Conservation (phyloP, 805 yeast genomes). For the Starmerella bacillaris region DNA sequence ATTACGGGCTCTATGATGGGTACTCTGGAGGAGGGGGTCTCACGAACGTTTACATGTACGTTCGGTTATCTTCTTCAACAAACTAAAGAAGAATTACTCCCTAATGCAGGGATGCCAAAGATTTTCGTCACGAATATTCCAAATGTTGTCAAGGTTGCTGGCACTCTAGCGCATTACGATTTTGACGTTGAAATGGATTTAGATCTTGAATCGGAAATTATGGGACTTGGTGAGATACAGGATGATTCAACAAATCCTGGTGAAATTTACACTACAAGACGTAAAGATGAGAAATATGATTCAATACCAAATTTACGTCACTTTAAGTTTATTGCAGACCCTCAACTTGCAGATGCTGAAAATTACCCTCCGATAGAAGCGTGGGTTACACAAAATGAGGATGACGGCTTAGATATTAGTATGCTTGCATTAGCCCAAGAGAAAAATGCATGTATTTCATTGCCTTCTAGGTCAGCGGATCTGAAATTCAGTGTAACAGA, state of each 20-base stretch:
- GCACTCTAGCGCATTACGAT: constrained; percentile 15
- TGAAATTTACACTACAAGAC: constrained; percentile 5
- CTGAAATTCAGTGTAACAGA: constrained; percentile 27
- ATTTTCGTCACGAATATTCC: constrained; percentile 10
- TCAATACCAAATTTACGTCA: constrained; percentile 6
- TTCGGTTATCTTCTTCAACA: constrained; percentile 20
- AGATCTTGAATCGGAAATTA: neutral
- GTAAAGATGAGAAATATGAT: constrained; percentile 4
- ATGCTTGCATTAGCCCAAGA: constrained; percentile 32
- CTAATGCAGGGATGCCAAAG: constrained; percentile 11
- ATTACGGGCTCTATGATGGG: too few species aligned
- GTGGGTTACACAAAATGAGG: constrained; percentile 25
- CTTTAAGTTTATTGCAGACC: constrained; percentile 10
- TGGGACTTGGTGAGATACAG: neutral
- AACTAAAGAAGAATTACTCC: constrained; percentile 3
- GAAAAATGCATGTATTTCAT: constrained; percentile 26
- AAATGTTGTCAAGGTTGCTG: constrained; percentile 13
- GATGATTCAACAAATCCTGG: too few species aligned
- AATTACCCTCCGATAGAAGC: constrained; percentile 38
- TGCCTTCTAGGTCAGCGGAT: constrained; percentile 30
- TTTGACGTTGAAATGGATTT: constrained; percentile 14
- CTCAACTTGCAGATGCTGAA: constrained; percentile 10
- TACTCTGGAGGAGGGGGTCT: too few species aligned
- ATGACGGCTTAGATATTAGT: neutral
- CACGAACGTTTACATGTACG: constrained; percentile 19